Base-by-base conservation (phyloP, 306 rosid species). In the Cyamopsis tetragonoloba region DNA sequence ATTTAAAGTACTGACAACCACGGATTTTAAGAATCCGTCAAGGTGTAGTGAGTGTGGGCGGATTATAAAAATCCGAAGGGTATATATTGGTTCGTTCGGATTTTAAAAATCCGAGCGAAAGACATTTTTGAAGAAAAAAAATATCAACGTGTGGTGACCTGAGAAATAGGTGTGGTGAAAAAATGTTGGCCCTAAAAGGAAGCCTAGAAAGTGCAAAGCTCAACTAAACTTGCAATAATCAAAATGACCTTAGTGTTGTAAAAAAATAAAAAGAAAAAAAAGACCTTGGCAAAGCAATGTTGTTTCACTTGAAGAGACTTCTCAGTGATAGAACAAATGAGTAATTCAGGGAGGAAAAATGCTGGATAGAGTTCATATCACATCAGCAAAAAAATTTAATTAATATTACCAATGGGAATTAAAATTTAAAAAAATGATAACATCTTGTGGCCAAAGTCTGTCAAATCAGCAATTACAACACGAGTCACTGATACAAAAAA, bases 361-460 rank as follows among this genome's bases (percentile, higher is more conserved):
- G 35, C 42, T 13, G 14, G 12, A 18, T 9, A 34, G 37, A 66
- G 48, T 49, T 71, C 53, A 22, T 41, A 44, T 46, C 30, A 26
- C n/a, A 2, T 23, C 4, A 61, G n/a, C 34, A 56, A 10, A 57
- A 15, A 61, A 42, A 24, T n/a, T 17, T 23, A 61, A n/a, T n/a
- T n/a, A n/a, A 30, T 63, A 37, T 50, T 65, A 28, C 71, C 73
- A 70, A 42, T 51, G 17, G 35, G 26, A 49, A 37, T 66, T 8
- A 42, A 34, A n/a, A n/a, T n/a, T 59, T 59, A 56, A 17, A 28
- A 24, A 58, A 23, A 4, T 22, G 26, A 12, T 10, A 65, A 42
- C 27, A 43, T 56, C 66, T 66, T 34, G 2, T 6, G n/a, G 69
- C 49, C 9, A 4, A 39, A 24, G 27, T 53, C n/a, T n/a, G n/a